phyloP scores from a whole-genome alignment of 345 rosid species.

The Acer negundo region DNA sequence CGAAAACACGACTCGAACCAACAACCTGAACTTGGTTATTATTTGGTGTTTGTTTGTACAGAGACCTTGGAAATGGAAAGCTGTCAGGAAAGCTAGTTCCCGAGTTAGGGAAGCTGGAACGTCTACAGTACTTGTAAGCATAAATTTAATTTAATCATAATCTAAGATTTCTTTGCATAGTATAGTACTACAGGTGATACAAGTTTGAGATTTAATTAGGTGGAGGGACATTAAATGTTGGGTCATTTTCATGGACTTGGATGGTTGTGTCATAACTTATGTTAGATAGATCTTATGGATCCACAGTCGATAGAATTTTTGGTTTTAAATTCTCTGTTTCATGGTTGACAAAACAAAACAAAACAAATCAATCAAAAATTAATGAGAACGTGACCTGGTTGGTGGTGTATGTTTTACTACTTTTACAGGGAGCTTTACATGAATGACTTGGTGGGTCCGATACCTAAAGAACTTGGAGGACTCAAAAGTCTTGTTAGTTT shows the following conservation, averaged over 20 bases:
- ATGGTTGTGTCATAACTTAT: too few species aligned
- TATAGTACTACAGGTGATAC: too few species aligned
- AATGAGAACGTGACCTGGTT: conserved; percentile 14
- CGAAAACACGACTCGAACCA: too few species aligned
- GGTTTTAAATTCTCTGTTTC: not conserved
- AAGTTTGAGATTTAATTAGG: not conserved
- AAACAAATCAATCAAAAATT: not conserved
- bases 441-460: conserved; percentile 53
- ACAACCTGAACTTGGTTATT: too few species aligned
- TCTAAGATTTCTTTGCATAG: too few species aligned
- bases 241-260: not conserved
- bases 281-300: too few species aligned
- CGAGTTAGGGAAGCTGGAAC: conserved; percentile 65
- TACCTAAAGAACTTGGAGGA: conserved; percentile 64
- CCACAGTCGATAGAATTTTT: too few species aligned
- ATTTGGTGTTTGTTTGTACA: conserved; percentile 13
- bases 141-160: not conserved
- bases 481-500: conserved; percentile 65
- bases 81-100: conserved; percentile 69
- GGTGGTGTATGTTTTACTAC: not conserved
- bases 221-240: not conserved
- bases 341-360: not conserved
- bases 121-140: conserved; percentile 71
- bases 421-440: conserved; percentile 60
- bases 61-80: conserved; percentile 78